These are phyloP conservation scores for Boehmeria nivea DNA, from an alignment of 306 rosid genomes.

Conservation along the genomic window DNA sequence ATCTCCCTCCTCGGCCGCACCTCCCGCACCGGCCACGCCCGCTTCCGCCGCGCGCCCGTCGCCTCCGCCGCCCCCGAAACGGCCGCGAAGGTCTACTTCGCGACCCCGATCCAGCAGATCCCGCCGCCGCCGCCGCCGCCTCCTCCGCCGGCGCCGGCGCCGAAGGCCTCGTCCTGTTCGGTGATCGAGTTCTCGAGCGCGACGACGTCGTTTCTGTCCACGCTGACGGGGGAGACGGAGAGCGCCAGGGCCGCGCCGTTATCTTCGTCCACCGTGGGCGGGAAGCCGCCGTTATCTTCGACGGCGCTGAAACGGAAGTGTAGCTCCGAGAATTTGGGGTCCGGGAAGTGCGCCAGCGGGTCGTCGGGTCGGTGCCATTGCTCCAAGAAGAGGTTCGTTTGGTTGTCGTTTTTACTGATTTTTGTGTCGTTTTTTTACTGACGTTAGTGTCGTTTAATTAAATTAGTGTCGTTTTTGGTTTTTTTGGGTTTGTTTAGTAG, in stretches of 20 bases:
- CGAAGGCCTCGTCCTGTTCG: conserved; percentile 45
- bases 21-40: conserved; percentile 84
- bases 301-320: conserved; percentile 76
- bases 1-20: conserved; percentile 78
- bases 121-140: too few species aligned
- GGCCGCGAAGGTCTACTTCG: conserved; percentile 29
- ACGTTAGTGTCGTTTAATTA: too few species aligned
- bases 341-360: conserved; percentile 56
- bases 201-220: conserved; percentile 53
- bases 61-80: conserved; percentile 7
- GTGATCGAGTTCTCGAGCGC: conserved; percentile 52
- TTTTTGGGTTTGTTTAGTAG: conserved; percentile 30
- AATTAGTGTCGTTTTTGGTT: neutral
- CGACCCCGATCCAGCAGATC: conserved; percentile 81
- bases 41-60: conserved; percentile 72
- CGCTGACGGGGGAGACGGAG: conserved; percentile 65
- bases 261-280: conserved; percentile 43
- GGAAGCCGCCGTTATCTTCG: conserved; percentile 63
- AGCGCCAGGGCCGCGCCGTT: conserved; percentile 5
- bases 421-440: neutral
- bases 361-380: conserved; percentile 76
- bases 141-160: conserved; percentile 3
- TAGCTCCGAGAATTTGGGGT: conserved; percentile 56
- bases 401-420: neutral
- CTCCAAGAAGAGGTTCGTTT: conserved; percentile 63